A percentile compares a stretch with the other conserved stretches of the same genome.
Evolutionary conservation across 495 filamentous ascomycete genomes (phyloP).

Genomic region (Hypoxylon perforatum): DNA sequence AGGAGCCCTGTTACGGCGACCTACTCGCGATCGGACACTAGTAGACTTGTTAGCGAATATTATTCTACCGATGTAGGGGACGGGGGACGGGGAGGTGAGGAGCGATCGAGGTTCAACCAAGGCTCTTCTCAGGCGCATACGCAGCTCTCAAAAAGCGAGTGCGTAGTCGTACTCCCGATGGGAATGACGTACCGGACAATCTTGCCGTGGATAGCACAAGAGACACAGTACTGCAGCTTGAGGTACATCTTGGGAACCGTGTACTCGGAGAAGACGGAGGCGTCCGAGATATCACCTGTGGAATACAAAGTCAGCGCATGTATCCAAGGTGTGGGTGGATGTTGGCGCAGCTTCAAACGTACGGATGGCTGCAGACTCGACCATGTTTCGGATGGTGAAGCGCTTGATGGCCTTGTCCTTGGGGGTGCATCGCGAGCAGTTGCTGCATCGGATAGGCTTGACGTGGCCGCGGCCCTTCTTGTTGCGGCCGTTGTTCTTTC

Average conservation of each 20-base stretch:
- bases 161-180: slow-evolving; percentile 46
- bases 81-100: slow-evolving; percentile 11
- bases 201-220: slow-evolving; percentile 99
- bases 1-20: slow-evolving; percentile 98
- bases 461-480: slow-evolving; percentile 99
- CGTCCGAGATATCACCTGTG: slow-evolving; percentile 99
- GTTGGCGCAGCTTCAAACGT: slow-evolving; percentile 60
- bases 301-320: not conserved
- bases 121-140: slow-evolving; percentile 68
- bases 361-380: slow-evolving; percentile 99
- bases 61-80: slow-evolving; percentile 6
- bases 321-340: too few relatives aligned
- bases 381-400: slow-evolving; percentile 99
- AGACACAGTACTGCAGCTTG: slow-evolving; percentile 99
- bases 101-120: slow-evolving; percentile 64
- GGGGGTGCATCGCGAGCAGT: slow-evolving; percentile 99
- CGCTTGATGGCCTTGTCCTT: slow-evolving; percentile 99
- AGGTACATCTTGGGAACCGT: slow-evolving; percentile 99
- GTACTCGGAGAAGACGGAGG: slow-evolving; percentile 99
- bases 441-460: slow-evolving; percentile 99
- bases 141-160: slow-evolving; percentile 40
- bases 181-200: slow-evolving; percentile 92
- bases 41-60: slow-evolving; percentile 50
- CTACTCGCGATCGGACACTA: slow-evolving; percentile 97
- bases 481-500: slow-evolving; percentile 99